Conservation (phyloP, 1,284 basidiomycete species). For the Rhodotorula sp. region DNA sequence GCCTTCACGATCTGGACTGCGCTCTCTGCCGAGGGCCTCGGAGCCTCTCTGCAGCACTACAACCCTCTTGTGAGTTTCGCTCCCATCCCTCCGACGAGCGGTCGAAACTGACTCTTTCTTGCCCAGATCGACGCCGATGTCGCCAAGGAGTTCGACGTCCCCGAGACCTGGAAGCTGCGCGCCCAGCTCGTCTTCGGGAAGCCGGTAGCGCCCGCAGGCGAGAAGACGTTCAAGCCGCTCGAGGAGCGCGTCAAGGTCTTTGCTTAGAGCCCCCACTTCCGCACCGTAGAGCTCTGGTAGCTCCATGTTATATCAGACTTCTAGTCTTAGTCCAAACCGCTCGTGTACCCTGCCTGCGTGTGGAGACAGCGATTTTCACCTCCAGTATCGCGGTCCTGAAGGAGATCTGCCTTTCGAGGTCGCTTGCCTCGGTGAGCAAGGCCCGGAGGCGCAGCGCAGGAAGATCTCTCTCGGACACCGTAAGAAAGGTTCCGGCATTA, state of each 20-base stretch:
- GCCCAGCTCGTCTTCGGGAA: slow-evolving; percentile 55
- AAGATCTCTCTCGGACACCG: too few species aligned
- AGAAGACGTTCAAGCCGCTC: slow-evolving; percentile 50
- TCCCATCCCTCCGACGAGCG: not conserved
- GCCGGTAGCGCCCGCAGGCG: slow-evolving; percentile 46
- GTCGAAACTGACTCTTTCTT: not conserved
- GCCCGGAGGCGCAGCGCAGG: too few species aligned
- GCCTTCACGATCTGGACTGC: slow-evolving; percentile 53
- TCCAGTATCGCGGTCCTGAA: too few species aligned
- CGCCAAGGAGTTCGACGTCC: slow-evolving; percentile 48
- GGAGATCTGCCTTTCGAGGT: too few species aligned
- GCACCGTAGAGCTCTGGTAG: too few species aligned
- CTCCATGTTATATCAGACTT: not conserved
- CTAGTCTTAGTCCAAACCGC: not conserved
- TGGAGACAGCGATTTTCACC: too few species aligned
- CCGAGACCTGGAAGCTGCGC: slow-evolving; percentile 50
- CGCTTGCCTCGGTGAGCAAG: too few species aligned
- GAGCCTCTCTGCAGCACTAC: slow-evolving; percentile 49
- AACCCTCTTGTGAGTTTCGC: slow-evolving; percentile 32
- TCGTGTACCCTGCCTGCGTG: too few species aligned
- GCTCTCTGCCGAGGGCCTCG: slow-evolving; percentile 53
- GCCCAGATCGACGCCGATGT: slow-evolving; percentile 43
- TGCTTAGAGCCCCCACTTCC: slow-evolving; percentile 11
- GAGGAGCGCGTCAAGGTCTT: slow-evolving; percentile 50
- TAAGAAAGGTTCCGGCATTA: too few species aligned